phyloP scores from a whole-genome alignment of 805 yeast genomes.

The Kodamaea fukazawae region DNA sequence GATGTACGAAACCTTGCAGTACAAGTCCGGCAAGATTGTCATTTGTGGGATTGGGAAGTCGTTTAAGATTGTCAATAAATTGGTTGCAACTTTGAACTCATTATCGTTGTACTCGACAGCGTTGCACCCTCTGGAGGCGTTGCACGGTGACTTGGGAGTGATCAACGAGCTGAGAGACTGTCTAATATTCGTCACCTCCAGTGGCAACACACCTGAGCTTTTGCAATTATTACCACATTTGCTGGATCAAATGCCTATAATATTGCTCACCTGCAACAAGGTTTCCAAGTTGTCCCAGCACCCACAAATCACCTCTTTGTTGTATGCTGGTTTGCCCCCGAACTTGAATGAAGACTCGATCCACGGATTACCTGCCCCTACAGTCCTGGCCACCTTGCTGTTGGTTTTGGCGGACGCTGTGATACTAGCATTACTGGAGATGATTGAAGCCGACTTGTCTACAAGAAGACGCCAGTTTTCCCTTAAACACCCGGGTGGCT shows the following conservation, averaged over 20 bases:
- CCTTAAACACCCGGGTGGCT: slow-evolving; percentile 86
- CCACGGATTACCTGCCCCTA: slow-evolving; percentile 86
- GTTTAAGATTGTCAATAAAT: slow-evolving; percentile 70
- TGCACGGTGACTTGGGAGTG: slow-evolving; percentile 87
- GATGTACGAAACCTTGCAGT: slow-evolving; percentile 24
- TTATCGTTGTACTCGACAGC: slow-evolving; percentile 64
- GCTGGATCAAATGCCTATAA: slow-evolving; percentile 49
- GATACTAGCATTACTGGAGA: slow-evolving; percentile 68
- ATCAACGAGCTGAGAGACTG: slow-evolving; percentile 53
- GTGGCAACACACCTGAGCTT: slow-evolving; percentile 83
- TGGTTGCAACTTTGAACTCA: slow-evolving; percentile 81
- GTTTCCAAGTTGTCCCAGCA: slow-evolving; percentile 53
- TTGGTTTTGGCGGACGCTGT: slow-evolving; percentile 77
- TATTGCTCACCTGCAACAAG: slow-evolving; percentile 62
- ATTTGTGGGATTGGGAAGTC: slow-evolving; percentile 86
- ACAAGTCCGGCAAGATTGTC: slow-evolving; percentile 63
- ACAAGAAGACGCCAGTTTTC: slow-evolving; percentile 59
- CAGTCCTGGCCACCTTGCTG: slow-evolving; percentile 76
- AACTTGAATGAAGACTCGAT: slow-evolving; percentile 56
- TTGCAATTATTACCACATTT: slow-evolving; percentile 56
- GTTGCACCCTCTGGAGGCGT: slow-evolving; percentile 82
- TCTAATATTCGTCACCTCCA: slow-evolving; percentile 66
- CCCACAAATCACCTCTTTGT: slow-evolving; percentile 48
- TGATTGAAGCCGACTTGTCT: slow-evolving; percentile 54
- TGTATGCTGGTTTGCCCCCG: slow-evolving; percentile 62